Conservation (phyloP, 208 protist genomes). For the Naegleria gruberi region DNA sequence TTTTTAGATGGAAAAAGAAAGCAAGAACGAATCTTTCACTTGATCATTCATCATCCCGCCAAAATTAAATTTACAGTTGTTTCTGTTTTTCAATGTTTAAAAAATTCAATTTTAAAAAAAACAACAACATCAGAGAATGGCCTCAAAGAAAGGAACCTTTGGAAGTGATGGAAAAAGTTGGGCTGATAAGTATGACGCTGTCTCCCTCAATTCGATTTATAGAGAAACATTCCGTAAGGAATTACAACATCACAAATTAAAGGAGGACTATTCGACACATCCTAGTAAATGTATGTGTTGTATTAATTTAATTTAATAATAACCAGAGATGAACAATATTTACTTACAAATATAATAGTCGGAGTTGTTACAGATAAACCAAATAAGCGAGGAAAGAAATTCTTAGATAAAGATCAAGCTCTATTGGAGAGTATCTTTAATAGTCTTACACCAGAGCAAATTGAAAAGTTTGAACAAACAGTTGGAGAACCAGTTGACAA, state of each 20-base stretch:
- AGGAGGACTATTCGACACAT: background rate
- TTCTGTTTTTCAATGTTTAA: too few relatives aligned
- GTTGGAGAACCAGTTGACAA: background rate
- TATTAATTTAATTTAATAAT: too few relatives aligned
- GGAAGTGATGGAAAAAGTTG: background rate
- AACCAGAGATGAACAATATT: too few relatives aligned
- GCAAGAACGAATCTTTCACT: too few relatives aligned
- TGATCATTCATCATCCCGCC: too few relatives aligned
- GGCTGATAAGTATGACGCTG: background rate
- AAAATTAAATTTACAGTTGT: too few relatives aligned
- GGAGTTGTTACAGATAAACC: slow-evolving; percentile 9
- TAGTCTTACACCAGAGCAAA: background rate
- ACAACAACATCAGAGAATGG: too few relatives aligned
- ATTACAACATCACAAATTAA: background rate
- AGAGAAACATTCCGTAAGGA: background rate
- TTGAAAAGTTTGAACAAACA: background rate
- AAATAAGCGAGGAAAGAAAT: slow-evolving; percentile 12
- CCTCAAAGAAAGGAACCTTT: background rate
- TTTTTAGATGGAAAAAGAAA: too few relatives aligned
- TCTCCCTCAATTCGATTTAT: background rate
- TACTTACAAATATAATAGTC: background rate
- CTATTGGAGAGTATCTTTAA: background rate
- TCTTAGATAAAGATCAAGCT: slow-evolving; percentile 22
- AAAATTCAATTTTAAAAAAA: too few relatives aligned
- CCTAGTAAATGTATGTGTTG: background rate